A percentile compares a stretch with the other conserved stretches of the same genome.
Evolutionary conservation across 2,329 filamentous ascomycete genomes (phyloP).

Genomic region (Daldinia eschscholtzii): DNA sequence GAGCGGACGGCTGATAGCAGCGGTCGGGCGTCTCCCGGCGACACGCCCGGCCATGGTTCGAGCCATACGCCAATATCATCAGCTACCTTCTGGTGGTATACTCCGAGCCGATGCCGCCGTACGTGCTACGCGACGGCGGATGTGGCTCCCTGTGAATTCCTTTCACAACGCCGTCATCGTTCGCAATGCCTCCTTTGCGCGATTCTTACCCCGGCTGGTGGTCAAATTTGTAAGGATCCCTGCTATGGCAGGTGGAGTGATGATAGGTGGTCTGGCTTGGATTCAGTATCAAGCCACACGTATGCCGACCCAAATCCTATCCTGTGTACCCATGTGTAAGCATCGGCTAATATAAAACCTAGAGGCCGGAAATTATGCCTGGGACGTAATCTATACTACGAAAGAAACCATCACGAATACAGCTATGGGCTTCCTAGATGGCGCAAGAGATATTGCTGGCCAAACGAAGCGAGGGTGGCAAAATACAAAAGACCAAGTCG

Average conservation of each 20-base stretch:
- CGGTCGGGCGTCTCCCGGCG: conserved; percentile 52
- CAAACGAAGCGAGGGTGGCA: conserved; percentile 87
- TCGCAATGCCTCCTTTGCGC: conserved; percentile 73
- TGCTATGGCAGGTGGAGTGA: conserved; percentile 90
- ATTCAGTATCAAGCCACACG: conserved; percentile 94
- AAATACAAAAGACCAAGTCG: conserved; percentile 82
- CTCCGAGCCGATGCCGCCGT: conserved; percentile 74
- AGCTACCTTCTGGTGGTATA: conserved; percentile 75
- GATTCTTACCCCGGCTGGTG: conserved; percentile 85
- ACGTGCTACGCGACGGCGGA: conserved; percentile 70
- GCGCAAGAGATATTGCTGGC: conserved; percentile 79
- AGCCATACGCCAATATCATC: conserved; percentile 73
- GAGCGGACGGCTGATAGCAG: conserved; percentile 55
- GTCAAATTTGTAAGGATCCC: conserved; percentile 89
- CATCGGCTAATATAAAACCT: conserved; percentile 23
- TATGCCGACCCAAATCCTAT: conserved; percentile 61
- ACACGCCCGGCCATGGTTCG: conserved; percentile 55
- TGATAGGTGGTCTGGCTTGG: conserved; percentile 89
- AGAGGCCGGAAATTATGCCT: conserved; percentile 65
- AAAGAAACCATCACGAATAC: conserved; percentile 77
- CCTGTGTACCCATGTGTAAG: background rate
- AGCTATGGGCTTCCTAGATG: conserved; percentile 77
- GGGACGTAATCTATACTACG: conserved; percentile 80
- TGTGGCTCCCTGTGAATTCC: conserved; percentile 84
- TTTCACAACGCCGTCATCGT: conserved; percentile 83